Evolutionary conservation across 2,329 filamentous ascomycete genomes (phyloP).

Genomic region (Neospermospora avenae): DNA sequence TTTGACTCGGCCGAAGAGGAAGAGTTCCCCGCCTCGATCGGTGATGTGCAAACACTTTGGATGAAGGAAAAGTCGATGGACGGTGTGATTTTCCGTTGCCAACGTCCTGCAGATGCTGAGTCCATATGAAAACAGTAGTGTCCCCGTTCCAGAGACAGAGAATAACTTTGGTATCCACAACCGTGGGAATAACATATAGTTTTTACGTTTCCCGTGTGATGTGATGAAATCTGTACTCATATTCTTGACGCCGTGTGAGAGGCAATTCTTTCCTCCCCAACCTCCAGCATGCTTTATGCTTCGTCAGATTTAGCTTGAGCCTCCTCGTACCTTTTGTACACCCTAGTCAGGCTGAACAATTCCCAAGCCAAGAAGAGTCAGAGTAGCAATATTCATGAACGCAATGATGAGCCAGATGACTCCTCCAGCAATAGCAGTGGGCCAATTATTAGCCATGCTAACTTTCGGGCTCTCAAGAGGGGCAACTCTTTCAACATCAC

Average conservation of each 20-base stretch:
- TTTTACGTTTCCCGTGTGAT: too few species aligned
- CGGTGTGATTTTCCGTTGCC: too few species aligned
- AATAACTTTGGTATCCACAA: too few species aligned
- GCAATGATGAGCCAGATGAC: slow-evolving; percentile 71
- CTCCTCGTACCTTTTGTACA: too few species aligned
- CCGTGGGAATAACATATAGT: too few species aligned
- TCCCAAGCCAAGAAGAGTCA: slow-evolving; percentile 57
- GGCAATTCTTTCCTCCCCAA: background rate
- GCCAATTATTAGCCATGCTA: slow-evolving; percentile 67
- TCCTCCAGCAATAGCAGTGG: slow-evolving; percentile 52
- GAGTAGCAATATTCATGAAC: slow-evolving; percentile 69
- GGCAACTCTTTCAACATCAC: slow-evolving; percentile 30
- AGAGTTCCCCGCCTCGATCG: too few species aligned
- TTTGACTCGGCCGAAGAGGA: too few species aligned
- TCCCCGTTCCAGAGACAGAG: too few species aligned
- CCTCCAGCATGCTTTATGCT: background rate
- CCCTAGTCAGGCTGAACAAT: slow-evolving; percentile 11
- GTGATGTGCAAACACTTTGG: too few species aligned
- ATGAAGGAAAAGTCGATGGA: too few species aligned
- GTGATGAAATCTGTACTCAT: background rate
- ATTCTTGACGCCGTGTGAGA: background rate
- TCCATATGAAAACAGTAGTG: too few species aligned
- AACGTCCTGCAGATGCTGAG: too few species aligned
- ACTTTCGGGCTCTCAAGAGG: slow-evolving; percentile 27
- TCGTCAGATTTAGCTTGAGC: background rate